Base-by-base conservation (phyloP, 2,329 filamentous ascomycete genomes). In the Rutstroemia sp. region DNA sequence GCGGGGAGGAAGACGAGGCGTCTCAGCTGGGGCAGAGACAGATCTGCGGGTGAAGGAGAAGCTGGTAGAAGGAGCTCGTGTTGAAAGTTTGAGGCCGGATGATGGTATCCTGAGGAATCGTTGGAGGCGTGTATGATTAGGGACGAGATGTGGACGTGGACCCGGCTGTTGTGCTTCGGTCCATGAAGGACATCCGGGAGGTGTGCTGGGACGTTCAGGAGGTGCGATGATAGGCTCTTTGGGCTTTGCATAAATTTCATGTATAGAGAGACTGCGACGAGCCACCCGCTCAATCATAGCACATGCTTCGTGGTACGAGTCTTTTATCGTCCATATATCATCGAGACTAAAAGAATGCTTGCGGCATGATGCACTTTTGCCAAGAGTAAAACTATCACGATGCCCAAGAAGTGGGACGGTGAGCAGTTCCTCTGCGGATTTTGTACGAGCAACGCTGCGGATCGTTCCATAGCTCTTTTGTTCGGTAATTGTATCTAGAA, bases 401-500 rank as follows among this genome's bases (percentile, higher is more conserved):
- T 67, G 64, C n/a, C 54, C 47, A n/a, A 67, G 56, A 65, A 58
- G 67, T 61, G 45, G 64, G 64, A 38, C 56, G 48, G 59, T 65
- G 57, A 47, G 60, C 16, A 55, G 61, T 46, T 65, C 61, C 47
- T 68, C 65, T 3, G 59, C 60, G 4, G 67, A 69, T 39, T 63
- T 67, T 0, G 65, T 54, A 25, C 59, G 63, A 30, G 54, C 39
- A 2, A 52, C 17, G 14, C 39, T 52, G 4, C 42, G 48, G 34
- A 40, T 52, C 2, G 72, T 73, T 5, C 65, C 60, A 52, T 63
- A 63, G 61, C 71, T 73, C 54, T 69, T 71, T 61, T 73, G 70
- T 63, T 75, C 73, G n/a, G 68, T 64, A 59, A 75, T 75, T 14
- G 73, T 72, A 19, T 68, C 65, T 1, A 75, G 67, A 27, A 69